Percentiles rank a stretch among this genome's conserved stretches.
Evolutionary conservation across 805 yeast species (phyloP).

Genomic region (Vanderwaltozyma tropicalis): DNA sequence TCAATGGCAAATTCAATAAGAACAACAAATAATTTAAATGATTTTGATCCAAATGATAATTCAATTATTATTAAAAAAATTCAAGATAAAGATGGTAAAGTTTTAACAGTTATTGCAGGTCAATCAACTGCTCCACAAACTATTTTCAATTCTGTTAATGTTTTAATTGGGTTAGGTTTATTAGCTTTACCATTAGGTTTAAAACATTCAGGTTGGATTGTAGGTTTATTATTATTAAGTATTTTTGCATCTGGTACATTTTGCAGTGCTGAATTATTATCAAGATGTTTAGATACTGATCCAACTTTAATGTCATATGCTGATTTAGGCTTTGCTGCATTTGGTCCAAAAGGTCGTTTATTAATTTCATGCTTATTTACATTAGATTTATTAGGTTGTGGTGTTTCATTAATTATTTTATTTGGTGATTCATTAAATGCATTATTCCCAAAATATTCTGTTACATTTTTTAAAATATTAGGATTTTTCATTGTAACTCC

Average conservation of each 20-base stretch:
- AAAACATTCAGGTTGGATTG: slow-evolving; percentile 56
- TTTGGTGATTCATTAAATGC: slow-evolving; percentile 81
- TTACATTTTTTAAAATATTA: slow-evolving; percentile 49
- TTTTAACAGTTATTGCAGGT: slow-evolving; percentile 65
- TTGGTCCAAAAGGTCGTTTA: slow-evolving; percentile 66
- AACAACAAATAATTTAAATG: slow-evolving; percentile 16
- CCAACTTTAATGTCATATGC: slow-evolving; percentile 77
- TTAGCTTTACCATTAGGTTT: slow-evolving; percentile 65
- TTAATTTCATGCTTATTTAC: slow-evolving; percentile 66
- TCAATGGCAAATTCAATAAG: slow-evolving; percentile 30
- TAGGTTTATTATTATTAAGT: slow-evolving; percentile 50
- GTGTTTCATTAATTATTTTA: slow-evolving; percentile 69
- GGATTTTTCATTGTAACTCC: slow-evolving; percentile 70
- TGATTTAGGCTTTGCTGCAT: slow-evolving; percentile 78
- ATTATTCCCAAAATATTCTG: slow-evolving; percentile 43
- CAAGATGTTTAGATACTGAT: slow-evolving; percentile 71
- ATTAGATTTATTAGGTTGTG: slow-evolving; percentile 67
- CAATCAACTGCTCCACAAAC: slow-evolving; percentile 77
- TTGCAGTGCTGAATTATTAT: slow-evolving; percentile 66
- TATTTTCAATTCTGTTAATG: slow-evolving; percentile 65
- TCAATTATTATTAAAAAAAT: slow-evolving; percentile 49
- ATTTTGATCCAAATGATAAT: slow-evolving; percentile 33
- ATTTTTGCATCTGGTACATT: slow-evolving; percentile 59
- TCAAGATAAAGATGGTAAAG: slow-evolving; percentile 60
- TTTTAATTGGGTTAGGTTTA: slow-evolving; percentile 66